phyloP scores from a whole-genome alignment of 306 rosid species.

The Pyrus bretschneideri region DNA sequence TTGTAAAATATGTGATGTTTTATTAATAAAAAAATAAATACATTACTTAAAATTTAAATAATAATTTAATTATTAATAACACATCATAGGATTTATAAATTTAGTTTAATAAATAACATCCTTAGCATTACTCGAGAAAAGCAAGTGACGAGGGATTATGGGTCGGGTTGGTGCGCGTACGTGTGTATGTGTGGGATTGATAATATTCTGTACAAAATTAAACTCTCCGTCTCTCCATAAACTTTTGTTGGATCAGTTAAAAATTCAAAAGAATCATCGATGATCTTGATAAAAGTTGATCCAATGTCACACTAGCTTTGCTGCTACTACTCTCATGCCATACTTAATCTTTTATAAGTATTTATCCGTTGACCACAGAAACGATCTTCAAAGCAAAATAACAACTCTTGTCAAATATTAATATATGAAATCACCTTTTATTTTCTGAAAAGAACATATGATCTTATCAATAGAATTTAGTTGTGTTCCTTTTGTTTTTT shows the following conservation, averaged over 20 bases:
- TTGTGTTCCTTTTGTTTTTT: background rate
- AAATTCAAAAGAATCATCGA: constrained; percentile 27
- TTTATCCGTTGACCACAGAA: background rate
- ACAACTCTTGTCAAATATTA: background rate
- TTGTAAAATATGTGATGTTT: no score
- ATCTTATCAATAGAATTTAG: background rate
- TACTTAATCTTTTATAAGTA: background rate
- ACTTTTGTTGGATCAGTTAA: constrained; percentile 15
- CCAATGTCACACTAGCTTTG: background rate
- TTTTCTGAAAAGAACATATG: background rate
- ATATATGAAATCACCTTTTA: background rate
- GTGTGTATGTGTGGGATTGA: constrained; percentile 17
- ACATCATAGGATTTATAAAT: no score
- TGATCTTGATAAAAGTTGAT: constrained; percentile 23
- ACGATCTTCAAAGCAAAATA: background rate
- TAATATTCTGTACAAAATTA: background rate
- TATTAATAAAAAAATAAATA: no score
- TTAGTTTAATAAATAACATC: no score
- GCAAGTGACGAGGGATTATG: background rate
- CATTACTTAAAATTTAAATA: no score
- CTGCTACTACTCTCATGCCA: background rate
- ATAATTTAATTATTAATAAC: no score
- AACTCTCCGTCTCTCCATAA: constrained; percentile 7
- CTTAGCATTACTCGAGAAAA: background rate
- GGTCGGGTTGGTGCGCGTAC: background rate